Evolutionary conservation across 2,329 filamentous ascomycete genomes (phyloP), one percentile per base, ranked within the genome.

Genomic region (Diplodia sapinea): DNA sequence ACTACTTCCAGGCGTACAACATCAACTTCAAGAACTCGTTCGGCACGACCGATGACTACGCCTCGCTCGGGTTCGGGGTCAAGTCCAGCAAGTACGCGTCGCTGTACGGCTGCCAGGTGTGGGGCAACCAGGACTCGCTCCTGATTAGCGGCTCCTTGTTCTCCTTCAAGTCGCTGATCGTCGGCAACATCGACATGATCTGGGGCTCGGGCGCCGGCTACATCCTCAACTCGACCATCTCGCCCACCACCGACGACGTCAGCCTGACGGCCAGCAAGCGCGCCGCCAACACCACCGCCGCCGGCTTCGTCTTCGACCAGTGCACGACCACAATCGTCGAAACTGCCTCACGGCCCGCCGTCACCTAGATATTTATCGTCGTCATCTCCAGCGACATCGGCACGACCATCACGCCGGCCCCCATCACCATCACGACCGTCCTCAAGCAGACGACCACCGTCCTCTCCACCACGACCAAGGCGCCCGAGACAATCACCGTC

Each of bases 1-100:
- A 74, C 1, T 81, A 84, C 69, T 82, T 88, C 65, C 83, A 82
- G 69, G 72, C 88, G 7, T 89, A 89, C 77, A 89, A 89, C 67
- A 77, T 89, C 70, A 85, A 87, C 72, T 78, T 86, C 3, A 81
- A 80, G 62, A 86, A 86, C 59, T 73, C 71, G 0, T 73, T 71
- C 47, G 73, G 73, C 17, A 43, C 68, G 3, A 70, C 69, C 0
- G 49, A 51, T 0, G 70, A 86, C 71, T 83, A 82, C 8, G 77
- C 86, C 49, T 85, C 85, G 0, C 70, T 87, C 7, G 79, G 78
- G 5, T 81, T 81, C 80, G 55, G 83, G 84, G 1, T 81, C 47
- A 74, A 83, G 33, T 81, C 75, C 11, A 80, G 77, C 74, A 43
- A 43, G 33, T 74, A 82, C 50, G 83, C 86, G 77, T 84, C 83